Percentiles rank a stretch among this genome's conserved stretches.
Evolutionary conservation across 2,329 filamentous ascomycete species (phyloP).

Genomic region (Metarhizium brunneum): DNA sequence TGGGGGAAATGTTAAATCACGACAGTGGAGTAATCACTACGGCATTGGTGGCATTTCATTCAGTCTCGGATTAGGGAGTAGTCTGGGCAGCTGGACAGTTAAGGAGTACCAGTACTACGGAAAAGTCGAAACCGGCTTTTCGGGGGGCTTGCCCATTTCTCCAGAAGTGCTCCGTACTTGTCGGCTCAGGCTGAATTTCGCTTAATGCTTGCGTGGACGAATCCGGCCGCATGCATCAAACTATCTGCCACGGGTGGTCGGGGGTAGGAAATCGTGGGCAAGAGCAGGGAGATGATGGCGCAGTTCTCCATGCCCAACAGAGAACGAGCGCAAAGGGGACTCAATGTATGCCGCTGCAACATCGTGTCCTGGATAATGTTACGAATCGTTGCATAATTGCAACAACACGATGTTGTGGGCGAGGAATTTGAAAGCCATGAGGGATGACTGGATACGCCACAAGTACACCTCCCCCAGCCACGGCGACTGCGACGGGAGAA

Average conservation of each 20-base stretch:
- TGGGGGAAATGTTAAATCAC: no score
- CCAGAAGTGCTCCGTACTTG: not conserved
- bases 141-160: not conserved
- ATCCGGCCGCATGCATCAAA: slow-evolving; percentile 10
- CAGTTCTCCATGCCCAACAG: not conserved
- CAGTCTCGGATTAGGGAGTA: no score
- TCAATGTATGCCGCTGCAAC: not conserved
- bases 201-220: slow-evolving; percentile 3
- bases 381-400: not conserved
- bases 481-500: not conserved
- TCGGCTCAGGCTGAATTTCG: not conserved
- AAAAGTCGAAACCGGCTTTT: not conserved
- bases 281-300: not conserved
- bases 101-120: no score
- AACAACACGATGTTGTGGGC: not conserved
- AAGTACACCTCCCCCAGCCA: not conserved
- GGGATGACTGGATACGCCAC: not conserved
- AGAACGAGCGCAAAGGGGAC: not conserved
- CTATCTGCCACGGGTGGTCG: slow-evolving; percentile 1
- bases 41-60: not conserved
- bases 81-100: no score
- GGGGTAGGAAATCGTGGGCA: not conserved
- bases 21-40: not conserved
- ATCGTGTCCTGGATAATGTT: not conserved
- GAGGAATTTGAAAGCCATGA: not conserved